Percentiles rank a stretch among this genome's conserved stretches.
These are phyloP conservation scores for Anisogramma anomala DNA, from an alignment of 2,329 filamentous ascomycete species.

Conservation along the genomic window DNA sequence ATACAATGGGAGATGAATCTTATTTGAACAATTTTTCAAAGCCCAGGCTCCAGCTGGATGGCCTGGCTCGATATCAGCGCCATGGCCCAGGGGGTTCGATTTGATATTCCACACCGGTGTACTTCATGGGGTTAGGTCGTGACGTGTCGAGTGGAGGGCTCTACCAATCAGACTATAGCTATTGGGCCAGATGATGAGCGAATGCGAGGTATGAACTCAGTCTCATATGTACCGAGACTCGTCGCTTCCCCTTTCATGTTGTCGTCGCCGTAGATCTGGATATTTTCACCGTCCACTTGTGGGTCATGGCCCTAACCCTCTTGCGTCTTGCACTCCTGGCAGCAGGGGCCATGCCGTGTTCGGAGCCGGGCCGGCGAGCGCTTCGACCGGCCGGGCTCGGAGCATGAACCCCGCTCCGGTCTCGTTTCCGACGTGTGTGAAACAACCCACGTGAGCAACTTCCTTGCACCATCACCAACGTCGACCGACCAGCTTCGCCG, in stretches of 20 bases:
- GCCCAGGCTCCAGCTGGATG: too few relatives aligned
- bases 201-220: neutral
- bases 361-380: neutral
- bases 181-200: neutral
- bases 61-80: neutral
- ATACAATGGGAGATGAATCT: too few relatives aligned
- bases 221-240: neutral
- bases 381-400: conserved; percentile 3
- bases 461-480: too few relatives aligned
- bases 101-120: neutral
- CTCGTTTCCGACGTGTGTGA: too few relatives aligned
- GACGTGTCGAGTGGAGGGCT: neutral
- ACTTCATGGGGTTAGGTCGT: neutral
- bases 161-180: neutral
- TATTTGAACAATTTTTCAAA: too few relatives aligned
- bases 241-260: neutral
- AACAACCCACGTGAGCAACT: too few relatives aligned
- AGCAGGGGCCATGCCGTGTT: too few relatives aligned
- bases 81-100: neutral
- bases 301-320: neutral
- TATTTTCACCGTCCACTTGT: neutral
- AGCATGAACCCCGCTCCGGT: conserved; percentile 7
- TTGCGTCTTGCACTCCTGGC: neutral
- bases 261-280: neutral
- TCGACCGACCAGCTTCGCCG: too few relatives aligned